Percentiles rank a stretch among this genome's conserved stretches.
Evolutionary conservation across 2,329 filamentous ascomycete species (phyloP).

Genomic region (Microdochium nivale): DNA sequence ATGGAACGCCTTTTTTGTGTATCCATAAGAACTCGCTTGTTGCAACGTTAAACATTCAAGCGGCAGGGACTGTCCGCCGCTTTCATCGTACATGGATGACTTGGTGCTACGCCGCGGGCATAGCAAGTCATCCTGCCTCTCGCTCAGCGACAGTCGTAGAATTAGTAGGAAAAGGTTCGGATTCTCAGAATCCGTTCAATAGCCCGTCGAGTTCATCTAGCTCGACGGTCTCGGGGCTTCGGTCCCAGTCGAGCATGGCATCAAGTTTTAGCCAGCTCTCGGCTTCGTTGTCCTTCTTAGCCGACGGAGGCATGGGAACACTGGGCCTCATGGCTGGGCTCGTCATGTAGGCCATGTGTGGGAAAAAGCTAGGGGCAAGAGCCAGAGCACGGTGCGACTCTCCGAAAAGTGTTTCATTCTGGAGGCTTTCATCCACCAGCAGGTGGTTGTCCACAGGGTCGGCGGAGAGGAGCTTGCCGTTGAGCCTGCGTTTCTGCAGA

Average conservation of each 20-base stretch:
- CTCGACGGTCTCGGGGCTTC: conserved; percentile 80
- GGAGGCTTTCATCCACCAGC: conserved; percentile 29
- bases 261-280: conserved; percentile 37
- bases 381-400: conserved; percentile 25
- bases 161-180: conserved; percentile 1
- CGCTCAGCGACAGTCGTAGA: background rate
- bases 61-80: background rate
- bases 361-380: conserved; percentile 15
- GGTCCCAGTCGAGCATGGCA: conserved; percentile 47
- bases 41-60: background rate
- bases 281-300: conserved; percentile 30
- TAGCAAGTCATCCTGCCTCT: background rate
- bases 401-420: conserved; percentile 46
- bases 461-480: conserved; percentile 29
- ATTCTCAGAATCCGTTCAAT: conserved; percentile 60
- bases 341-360: conserved; percentile 36
- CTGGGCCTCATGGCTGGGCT: conserved; percentile 47
- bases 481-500: conserved; percentile 59
- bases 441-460: conserved; percentile 25
- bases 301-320: conserved; percentile 26
- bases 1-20: background rate
- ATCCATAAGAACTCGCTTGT: background rate
- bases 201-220: conserved; percentile 88
- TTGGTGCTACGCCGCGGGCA: background rate
- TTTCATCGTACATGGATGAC: background rate